Evolutionary conservation across 352 stramenopile genomes (phyloP), one percentile per base, ranked within the genome.

Genomic region (Peronosclerospora sorghi): DNA sequence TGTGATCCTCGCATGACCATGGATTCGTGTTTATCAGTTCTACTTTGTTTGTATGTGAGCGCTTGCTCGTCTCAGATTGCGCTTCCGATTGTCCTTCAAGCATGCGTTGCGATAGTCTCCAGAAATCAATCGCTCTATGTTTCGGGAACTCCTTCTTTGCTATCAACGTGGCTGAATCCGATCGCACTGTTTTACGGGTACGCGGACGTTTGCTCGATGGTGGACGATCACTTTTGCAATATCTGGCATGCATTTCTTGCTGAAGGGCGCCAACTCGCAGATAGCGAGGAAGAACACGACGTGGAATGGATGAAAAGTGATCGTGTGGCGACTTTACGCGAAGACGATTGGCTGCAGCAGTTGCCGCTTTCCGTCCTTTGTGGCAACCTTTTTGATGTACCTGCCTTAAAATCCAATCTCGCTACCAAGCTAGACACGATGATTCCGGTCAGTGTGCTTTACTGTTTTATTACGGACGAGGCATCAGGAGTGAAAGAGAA

Each of bases 211-310:
- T 51, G 30, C 28, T 48, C 41, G n/a, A 54, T 89, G 32, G 38
- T 89, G 5, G 58, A 80, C 15, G 70, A 86, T 32, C 73, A 89
- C 42, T 86, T 89, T 41, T 66, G 59, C 14, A 60, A 51, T 28
- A 35, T 89, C 9, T 89, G 77, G 77, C 67, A 54, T 36, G 47
- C 38, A 13, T 73, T 54, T 39, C 59, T 56, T 41, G 14, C 26
- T 40, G 7, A 38, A 39, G 67, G 45, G 40, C 53, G 45, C 27
- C 42, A 40, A 30, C 15, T n/a, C 36, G 35, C 15, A 6, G 6
- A 26, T 6, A 26, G 21, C 21, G 21, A 26, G 21, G 21, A 26
- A 7, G 21, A 26, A 26, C 3, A 3, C 4, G 6, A 26, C 21
- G 21, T 26, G 6, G 21, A 6, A 26, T 56, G 47, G 50, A 59